Evolutionary conservation across 305 asterid species (phyloP).

Genomic region (Fraxinus dipetala): DNA sequence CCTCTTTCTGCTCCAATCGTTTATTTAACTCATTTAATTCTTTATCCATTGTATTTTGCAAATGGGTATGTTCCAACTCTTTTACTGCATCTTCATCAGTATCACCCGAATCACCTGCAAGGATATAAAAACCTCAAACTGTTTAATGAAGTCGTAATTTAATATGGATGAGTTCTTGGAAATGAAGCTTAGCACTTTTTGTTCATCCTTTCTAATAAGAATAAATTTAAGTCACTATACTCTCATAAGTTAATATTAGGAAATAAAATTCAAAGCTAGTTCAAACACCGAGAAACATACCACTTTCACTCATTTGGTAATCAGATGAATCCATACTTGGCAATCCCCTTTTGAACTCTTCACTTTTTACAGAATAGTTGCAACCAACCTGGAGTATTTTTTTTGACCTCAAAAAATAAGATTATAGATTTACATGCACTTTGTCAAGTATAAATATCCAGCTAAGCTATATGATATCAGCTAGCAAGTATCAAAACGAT

Average conservation of each 20-base stretch:
- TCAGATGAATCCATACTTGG: conserved; percentile 91
- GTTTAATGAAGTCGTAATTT: neutral
- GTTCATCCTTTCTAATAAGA: neutral
- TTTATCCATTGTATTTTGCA: conserved; percentile 93
- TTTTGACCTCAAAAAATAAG: conserved; percentile 16
- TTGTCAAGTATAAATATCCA: neutral
- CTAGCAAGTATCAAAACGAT: neutral
- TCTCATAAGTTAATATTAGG: neutral
- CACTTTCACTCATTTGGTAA: conserved; percentile 86
- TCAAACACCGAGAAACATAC: conserved; percentile 41
- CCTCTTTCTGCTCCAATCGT: conserved; percentile 95
- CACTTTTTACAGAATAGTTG: conserved; percentile 55
- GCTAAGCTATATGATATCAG: neutral
- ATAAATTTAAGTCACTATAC: neutral
- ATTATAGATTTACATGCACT: conserved; percentile 15
- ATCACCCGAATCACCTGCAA: conserved; percentile 76
- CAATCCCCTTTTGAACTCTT: conserved; percentile 87
- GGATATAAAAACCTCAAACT: conserved; percentile 18
- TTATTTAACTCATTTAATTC: conserved; percentile 79
- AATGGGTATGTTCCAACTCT: conserved; percentile 91
- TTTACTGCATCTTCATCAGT: conserved; percentile 86
- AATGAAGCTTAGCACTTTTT: neutral
- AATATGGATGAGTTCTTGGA: neutral
- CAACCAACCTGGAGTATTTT: conserved; percentile 44
- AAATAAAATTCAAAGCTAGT: conserved; percentile 7